These are phyloP conservation scores for Thermothelomyces thermophilus DNA, from an alignment of 2,329 filamentous ascomycete genomes.

Conservation along the genomic window DNA sequence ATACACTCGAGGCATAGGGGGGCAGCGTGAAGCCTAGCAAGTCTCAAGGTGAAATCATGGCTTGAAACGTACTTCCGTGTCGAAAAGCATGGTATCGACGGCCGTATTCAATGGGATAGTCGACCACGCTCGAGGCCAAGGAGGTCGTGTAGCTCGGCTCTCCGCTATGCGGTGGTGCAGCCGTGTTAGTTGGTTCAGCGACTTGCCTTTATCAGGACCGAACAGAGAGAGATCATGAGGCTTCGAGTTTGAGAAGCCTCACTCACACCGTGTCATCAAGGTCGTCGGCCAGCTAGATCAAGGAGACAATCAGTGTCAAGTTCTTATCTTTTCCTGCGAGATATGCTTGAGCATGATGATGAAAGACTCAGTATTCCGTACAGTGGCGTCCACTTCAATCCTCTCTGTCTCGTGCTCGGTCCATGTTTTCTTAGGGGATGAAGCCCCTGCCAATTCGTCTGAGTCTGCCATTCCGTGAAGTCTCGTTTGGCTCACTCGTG, in stretches of 20 bases:
- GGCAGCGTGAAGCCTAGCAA: background rate
- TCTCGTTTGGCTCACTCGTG: background rate
- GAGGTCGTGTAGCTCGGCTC: slow-evolving; percentile 25
- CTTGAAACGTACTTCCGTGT: slow-evolving; percentile 23
- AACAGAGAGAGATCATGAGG: background rate
- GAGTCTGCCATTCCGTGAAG: background rate
- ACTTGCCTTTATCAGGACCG: background rate
- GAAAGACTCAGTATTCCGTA: too few relatives aligned
- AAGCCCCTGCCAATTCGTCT: background rate
- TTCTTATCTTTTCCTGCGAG: too few relatives aligned
- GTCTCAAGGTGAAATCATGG: background rate
- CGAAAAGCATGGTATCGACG: slow-evolving; percentile 32
- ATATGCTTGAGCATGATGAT: too few relatives aligned
- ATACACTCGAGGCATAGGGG: background rate
- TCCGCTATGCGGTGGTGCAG: slow-evolving; percentile 3
- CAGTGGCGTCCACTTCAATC: slow-evolving; percentile 3
- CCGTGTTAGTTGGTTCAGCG: background rate
- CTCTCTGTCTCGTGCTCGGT: slow-evolving; percentile 3
- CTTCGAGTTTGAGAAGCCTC: background rate
- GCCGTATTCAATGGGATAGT: slow-evolving; percentile 29
- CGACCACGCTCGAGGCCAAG: slow-evolving; percentile 25
- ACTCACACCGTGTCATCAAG: slow-evolving; percentile 2
- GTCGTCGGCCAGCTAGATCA: background rate
- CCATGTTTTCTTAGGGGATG: background rate
- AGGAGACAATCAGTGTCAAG: too few relatives aligned